A percentile compares a stretch with the other conserved stretches of the same genome.
phyloP scores from a whole-genome alignment of 345 rosid species.

The Streptanthus diversifolius region DNA sequence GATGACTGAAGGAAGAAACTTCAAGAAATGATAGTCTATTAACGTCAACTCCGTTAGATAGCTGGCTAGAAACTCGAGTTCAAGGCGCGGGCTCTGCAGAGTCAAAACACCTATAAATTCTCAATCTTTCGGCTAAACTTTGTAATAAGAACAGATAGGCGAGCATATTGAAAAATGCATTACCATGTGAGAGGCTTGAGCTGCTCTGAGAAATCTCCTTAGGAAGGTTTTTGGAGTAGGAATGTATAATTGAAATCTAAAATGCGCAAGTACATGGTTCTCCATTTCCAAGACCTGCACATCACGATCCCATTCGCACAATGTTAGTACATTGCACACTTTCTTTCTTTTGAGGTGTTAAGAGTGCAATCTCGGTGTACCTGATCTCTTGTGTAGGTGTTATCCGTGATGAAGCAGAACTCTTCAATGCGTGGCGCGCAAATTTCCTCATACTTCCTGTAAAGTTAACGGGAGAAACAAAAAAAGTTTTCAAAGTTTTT shows the following conservation, averaged over 20 bases:
- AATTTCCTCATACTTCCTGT: slow-evolving; percentile 91
- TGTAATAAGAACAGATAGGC: not conserved
- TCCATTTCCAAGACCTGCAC: slow-evolving; percentile 79
- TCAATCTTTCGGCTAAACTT: slow-evolving; percentile 22
- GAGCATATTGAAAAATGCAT: slow-evolving; percentile 4
- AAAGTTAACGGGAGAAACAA: slow-evolving; percentile 15
- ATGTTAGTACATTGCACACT: slow-evolving; percentile 5
- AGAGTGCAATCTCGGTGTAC: slow-evolving; percentile 35
- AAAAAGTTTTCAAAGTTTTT: not conserved
- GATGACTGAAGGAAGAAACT: slow-evolving; percentile 67
- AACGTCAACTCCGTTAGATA: slow-evolving; percentile 80
- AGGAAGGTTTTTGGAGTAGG: slow-evolving; percentile 90
- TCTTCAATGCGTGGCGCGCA: slow-evolving; percentile 88
- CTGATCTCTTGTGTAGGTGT: slow-evolving; percentile 77
- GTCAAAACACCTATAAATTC: not conserved
- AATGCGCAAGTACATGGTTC: slow-evolving; percentile 51
- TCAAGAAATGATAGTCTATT: slow-evolving; percentile 58
- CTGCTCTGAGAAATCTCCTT: slow-evolving; percentile 89
- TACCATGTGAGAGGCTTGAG: slow-evolving; percentile 76
- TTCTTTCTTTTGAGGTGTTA: not conserved
- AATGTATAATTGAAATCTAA: slow-evolving; percentile 64
- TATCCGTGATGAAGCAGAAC: slow-evolving; percentile 92
- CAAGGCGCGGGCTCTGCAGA: slow-evolving; percentile 67
- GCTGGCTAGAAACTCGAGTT: slow-evolving; percentile 71
- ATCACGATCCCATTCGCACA: not conserved